A percentile compares a stretch with the other conserved stretches of the same genome.
Evolutionary conservation across 192 early-diverging fungal genomes (phyloP).

Genomic region (Coemansia sp.): DNA sequence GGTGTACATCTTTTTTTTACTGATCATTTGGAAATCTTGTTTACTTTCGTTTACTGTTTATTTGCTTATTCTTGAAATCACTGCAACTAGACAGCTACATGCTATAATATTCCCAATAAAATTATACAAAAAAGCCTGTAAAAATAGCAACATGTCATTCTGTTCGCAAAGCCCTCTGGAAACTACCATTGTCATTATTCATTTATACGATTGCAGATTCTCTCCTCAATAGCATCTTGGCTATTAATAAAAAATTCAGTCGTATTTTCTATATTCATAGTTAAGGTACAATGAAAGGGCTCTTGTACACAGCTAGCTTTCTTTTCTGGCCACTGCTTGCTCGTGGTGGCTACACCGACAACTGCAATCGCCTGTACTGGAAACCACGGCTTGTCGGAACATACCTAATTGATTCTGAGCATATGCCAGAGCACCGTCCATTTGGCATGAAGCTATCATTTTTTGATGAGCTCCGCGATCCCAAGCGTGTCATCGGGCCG

Average conservation of each 20-base stretch:
- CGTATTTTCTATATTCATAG: no score
- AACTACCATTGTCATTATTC: no score
- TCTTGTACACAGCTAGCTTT: neutral
- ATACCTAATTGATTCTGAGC: constrained; percentile 17
- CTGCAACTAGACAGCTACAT: no score
- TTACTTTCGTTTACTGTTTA: no score
- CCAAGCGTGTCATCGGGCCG: constrained; percentile 35
- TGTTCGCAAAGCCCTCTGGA: no score
- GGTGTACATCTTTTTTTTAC: no score
- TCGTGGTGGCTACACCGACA: constrained; percentile 15
- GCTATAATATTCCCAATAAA: no score
- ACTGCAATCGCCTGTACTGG: constrained; percentile 47
- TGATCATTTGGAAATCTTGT: no score
- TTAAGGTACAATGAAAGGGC: neutral
- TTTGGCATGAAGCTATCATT: constrained; percentile 28
- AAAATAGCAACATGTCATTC: neutral
- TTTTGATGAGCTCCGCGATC: constrained; percentile 23
- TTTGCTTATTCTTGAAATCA: no score
- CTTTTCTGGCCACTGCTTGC: neutral
- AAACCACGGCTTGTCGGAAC: constrained; percentile 31
- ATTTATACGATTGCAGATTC: no score
- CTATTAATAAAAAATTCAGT: no score
- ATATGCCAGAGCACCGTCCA: constrained; percentile 14
- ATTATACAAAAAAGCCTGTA: neutral
- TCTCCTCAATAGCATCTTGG: no score